These are phyloP conservation scores for Eragrostis tef DNA, from an alignment of 202 grass and related monocot species.

Conservation along the genomic window DNA sequence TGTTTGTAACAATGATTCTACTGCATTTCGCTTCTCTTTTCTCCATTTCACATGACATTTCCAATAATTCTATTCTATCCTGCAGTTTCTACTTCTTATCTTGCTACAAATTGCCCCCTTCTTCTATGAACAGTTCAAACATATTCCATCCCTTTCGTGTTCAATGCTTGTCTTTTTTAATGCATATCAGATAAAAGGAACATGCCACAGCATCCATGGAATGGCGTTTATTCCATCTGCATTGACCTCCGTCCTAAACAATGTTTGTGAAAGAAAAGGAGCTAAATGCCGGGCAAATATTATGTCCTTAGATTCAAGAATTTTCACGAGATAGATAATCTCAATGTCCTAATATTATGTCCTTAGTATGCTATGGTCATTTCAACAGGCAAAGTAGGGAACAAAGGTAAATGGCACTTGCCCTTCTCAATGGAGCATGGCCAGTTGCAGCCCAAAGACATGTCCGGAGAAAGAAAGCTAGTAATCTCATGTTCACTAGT, in stretches of 20 bases:
- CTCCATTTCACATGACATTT: conserved; percentile 2
- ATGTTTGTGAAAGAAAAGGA: conserved; percentile 4
- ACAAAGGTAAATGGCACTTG: not conserved
- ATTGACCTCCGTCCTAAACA: not conserved
- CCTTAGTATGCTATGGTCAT: not conserved
- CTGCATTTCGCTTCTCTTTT: not conserved
- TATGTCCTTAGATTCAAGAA: not conserved
- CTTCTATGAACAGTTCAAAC: conserved; percentile 5
- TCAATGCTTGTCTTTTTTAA: conserved; percentile 3
- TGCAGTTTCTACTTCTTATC: conserved; percentile 13
- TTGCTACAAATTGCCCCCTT: not conserved
- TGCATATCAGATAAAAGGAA: not conserved
- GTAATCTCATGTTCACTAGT: not conserved
- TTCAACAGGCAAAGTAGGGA: not conserved
- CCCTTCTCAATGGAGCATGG: conserved; percentile 1
- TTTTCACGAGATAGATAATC: not conserved
- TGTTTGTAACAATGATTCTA: too few relatives aligned
- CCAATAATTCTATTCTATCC: not conserved
- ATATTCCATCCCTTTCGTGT: conserved; percentile 10
- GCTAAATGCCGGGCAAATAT: conserved; percentile 10
- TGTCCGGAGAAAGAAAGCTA: conserved; percentile 12
- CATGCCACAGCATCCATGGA: not conserved
- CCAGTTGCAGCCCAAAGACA: conserved; percentile 24
- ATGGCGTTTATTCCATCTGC: not conserved
- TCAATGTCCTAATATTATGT: too few relatives aligned